A percentile compares a stretch with the other conserved stretches of the same genome.
Conservation (phyloP, 1,139 yeast species). For the Suhomyces bribrorum region DNA sequence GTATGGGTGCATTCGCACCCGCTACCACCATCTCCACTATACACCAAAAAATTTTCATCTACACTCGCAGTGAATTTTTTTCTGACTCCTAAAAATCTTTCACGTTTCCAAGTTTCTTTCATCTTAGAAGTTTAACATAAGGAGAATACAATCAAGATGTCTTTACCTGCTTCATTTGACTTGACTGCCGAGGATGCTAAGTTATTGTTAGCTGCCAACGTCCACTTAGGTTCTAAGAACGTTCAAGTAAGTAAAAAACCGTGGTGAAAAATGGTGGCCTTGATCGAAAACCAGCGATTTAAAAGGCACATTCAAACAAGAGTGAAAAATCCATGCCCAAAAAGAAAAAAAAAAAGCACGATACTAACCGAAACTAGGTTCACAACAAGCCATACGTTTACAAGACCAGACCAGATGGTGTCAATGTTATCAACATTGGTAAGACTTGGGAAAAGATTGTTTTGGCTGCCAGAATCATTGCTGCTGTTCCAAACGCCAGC, state of each 20-base stretch:
- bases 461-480: constrained; percentile 99
- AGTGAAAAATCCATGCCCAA: not conserved
- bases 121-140: constrained; percentile 11
- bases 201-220: constrained; percentile 99
- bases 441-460: constrained; percentile 99
- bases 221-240: constrained; percentile 99
- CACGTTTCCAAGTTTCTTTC: constrained; percentile 13
- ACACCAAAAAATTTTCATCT: constrained; percentile 14
- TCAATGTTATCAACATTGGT: constrained; percentile 95
- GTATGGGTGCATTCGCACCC: constrained; percentile 5
- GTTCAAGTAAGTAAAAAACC: constrained; percentile 74
- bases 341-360: not conserved
- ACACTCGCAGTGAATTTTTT: constrained; percentile 13
- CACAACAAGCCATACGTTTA: constrained; percentile 99
- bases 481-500: constrained; percentile 97
- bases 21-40: too few relatives aligned
- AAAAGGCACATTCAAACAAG: too few relatives aligned
- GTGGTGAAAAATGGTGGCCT: not conserved
- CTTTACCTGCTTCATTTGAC: constrained; percentile 87
- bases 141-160: constrained; percentile 48
- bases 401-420: constrained; percentile 99
- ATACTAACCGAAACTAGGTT: constrained; percentile 47
- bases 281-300: not conserved
- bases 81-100: constrained; percentile 12
- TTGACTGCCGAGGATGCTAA: constrained; percentile 99